Evolutionary conservation across 371 early-diverging fungal species (phyloP), one percentile per base, ranked within the genome.

Genomic region (Syncephalastrum sp.): DNA sequence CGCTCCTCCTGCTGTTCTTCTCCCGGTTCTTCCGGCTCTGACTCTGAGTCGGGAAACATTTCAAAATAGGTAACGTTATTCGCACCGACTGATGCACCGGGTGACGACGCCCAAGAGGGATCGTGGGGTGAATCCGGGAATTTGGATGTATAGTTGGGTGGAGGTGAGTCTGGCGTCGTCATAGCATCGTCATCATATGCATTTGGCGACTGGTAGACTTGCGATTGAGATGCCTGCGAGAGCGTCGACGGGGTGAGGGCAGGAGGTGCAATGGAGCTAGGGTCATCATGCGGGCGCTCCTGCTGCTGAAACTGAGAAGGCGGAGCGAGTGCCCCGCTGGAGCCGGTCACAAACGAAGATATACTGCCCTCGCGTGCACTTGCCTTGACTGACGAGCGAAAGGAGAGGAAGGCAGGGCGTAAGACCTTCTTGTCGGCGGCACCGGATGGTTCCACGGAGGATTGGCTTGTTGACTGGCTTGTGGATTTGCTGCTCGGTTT

Each of bases 11-110:
- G 38, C 10, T 27, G 27, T 7, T 27, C 16, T 16, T 12, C 47
- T 24, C 16, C 47, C 23, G 24, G 47, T 6, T 23, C 48, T 16
- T 48, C 48, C 38, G 38, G 38, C 19, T 48, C 48, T 15, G 48
- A 48, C 16, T 55, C 55, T 8, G 55, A 55, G 33, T 55, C 55
- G 2, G 55, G 55, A 47, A 55, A 55, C 55, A 55, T 55, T 23
- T 55, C 55, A 29, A 55, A 55, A 16, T 46, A 55, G 2, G 29
- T 42, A 14, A 53, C 19, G 10, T 41, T 53, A 27, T 41, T 52
- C 8, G 17, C 53, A 3, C 25, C 25, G 3, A 25, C 25, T 8
- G 50, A 19, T 25, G 50, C 23, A 8, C 24, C 23, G 3, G 50
- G 50, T 25, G 50, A 27, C 53, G 53, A 41, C n/a, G 53, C 38